These are phyloP conservation scores for Nicotiana benthamiana DNA, from an alignment of 257 asterid species.

Conservation along the genomic window DNA sequence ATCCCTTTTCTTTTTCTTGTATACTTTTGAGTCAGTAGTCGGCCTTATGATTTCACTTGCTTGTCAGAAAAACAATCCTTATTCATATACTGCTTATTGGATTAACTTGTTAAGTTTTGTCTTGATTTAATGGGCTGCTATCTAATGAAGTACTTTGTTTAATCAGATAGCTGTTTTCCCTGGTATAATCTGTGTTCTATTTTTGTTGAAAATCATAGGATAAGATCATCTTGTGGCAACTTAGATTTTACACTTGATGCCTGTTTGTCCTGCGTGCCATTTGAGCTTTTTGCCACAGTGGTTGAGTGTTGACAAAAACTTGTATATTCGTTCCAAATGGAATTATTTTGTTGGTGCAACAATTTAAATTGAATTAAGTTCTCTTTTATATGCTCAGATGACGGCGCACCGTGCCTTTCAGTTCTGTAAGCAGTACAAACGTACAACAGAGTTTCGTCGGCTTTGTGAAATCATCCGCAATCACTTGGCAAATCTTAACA, in stretches of 20 bases:
- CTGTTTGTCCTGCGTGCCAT: neutral
- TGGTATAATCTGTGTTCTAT: neutral
- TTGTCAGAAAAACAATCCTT: neutral
- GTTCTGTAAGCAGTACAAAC: constrained; percentile 34
- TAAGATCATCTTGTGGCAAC: neutral
- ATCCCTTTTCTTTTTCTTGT: neutral
- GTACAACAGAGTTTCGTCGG: constrained; percentile 36
- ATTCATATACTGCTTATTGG: neutral
- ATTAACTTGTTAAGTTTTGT: neutral
- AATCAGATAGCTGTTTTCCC: neutral
- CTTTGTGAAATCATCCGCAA: constrained; percentile 35
- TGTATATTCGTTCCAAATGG: neutral
- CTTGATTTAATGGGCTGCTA: neutral
- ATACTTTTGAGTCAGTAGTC: neutral
- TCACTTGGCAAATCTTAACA: constrained; percentile 37
- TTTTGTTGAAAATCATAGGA: neutral
- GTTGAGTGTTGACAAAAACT: neutral
- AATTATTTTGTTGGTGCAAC: neutral
- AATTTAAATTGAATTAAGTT: neutral
- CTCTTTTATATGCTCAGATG: constrained; percentile 24
- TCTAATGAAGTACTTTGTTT: neutral
- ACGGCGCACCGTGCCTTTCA: constrained; percentile 38
- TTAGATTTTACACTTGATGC: neutral
- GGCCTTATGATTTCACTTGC: neutral
- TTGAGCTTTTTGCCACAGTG: neutral